These are phyloP conservation scores for Conoideocrella luteorostrata DNA, from an alignment of 2,329 filamentous ascomycete species.

Conservation along the genomic window DNA sequence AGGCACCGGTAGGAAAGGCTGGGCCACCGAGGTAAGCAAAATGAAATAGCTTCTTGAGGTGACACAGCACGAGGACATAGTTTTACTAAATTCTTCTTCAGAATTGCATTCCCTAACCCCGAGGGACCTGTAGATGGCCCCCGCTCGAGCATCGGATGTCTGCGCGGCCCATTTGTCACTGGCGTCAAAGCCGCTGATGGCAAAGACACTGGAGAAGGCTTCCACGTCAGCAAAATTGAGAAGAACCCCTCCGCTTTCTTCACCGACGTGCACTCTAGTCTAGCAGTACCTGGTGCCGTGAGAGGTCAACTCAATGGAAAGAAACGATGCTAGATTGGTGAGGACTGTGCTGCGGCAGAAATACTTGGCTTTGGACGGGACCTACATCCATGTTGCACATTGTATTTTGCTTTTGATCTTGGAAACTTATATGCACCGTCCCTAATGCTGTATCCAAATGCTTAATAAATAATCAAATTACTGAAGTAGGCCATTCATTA, in stretches of 20 bases:
- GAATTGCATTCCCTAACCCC: slow-evolving; percentile 45
- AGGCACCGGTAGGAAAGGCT: slow-evolving; percentile 35
- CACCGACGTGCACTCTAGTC: slow-evolving; percentile 44
- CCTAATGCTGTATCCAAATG: no score
- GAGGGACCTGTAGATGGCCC: slow-evolving; percentile 23
- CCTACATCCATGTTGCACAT: no score
- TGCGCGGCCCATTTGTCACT: slow-evolving; percentile 29
- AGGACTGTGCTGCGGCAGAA: no score
- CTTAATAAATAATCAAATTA: no score
- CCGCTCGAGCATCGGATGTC: slow-evolving; percentile 34
- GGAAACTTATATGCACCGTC: no score
- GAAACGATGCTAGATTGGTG: slow-evolving; percentile 6
- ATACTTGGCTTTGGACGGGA: no score
- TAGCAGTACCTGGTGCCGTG: slow-evolving; percentile 43
- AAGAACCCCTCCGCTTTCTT: slow-evolving; percentile 44
- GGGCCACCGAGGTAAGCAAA: slow-evolving; percentile 42
- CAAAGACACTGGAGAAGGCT: slow-evolving; percentile 32
- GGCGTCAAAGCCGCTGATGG: slow-evolving; percentile 22
- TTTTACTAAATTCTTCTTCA: no score
- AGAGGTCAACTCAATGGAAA: slow-evolving; percentile 37
- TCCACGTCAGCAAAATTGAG: slow-evolving; percentile 45
- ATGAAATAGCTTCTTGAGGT: no score
- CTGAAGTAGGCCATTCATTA: no score
- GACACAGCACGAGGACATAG: no score
- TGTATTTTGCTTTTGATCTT: no score